Evolutionary conservation across 306 rosid genomes (phyloP).

Genomic region (Acacia crassicarpa): DNA sequence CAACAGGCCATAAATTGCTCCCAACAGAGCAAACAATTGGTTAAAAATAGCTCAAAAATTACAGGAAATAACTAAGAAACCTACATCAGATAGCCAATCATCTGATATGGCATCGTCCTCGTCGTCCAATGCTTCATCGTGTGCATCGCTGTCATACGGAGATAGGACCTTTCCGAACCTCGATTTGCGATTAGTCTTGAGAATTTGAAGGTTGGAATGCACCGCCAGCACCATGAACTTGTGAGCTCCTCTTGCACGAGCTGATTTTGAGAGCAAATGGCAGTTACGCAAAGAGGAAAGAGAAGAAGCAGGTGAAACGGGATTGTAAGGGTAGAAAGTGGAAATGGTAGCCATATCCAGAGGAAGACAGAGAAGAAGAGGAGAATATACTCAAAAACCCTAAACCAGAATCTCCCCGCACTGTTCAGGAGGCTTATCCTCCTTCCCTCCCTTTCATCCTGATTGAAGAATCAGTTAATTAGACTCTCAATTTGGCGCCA

Average conservation of each 20-base stretch:
- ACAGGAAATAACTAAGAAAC: slow-evolving; percentile 12
- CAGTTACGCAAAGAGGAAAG: slow-evolving; percentile 15
- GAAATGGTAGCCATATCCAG: slow-evolving; percentile 45
- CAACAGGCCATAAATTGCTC: not conserved
- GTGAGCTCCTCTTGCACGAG: slow-evolving; percentile 14
- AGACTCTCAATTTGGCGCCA: not conserved
- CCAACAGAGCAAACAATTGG: not conserved
- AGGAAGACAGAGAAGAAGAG: slow-evolving; percentile 4
- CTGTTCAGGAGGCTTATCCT: not conserved
- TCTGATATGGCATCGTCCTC: slow-evolving; percentile 26
- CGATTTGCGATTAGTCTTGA: slow-evolving; percentile 71
- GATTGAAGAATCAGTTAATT: not conserved
- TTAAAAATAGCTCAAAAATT: not conserved
- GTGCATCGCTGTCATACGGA: slow-evolving; percentile 55
- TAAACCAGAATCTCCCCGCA: slow-evolving; percentile 31
- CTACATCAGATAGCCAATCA: slow-evolving; percentile 63
- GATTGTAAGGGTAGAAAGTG: slow-evolving; percentile 43
- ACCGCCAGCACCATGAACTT: slow-evolving; percentile 55
- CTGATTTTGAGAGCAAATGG: slow-evolving; percentile 15
- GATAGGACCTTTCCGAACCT: slow-evolving; percentile 53
- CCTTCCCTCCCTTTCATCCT: not conserved
- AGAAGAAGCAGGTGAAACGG: slow-evolving; percentile 31
- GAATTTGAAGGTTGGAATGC: slow-evolving; percentile 74
- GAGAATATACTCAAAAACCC: slow-evolving; percentile 86
- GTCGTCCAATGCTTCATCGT: slow-evolving; percentile 31